Percentiles rank a stretch among this genome's conserved stretches.
phyloP scores from a whole-genome alignment of 345 rosid genomes.

The Gossypium australe region DNA sequence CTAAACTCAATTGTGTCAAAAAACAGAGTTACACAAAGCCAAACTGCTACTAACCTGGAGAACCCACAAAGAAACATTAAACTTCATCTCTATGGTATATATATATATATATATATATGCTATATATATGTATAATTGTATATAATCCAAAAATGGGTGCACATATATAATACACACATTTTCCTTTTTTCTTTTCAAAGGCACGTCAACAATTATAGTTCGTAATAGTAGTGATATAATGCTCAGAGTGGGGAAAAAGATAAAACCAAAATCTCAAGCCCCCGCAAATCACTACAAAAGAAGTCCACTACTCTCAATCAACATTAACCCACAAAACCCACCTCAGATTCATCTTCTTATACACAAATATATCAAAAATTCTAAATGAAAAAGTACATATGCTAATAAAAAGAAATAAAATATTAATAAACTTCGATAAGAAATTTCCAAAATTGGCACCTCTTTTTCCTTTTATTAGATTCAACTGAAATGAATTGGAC shows the following conservation, averaged over 20 bases:
- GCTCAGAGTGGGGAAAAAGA: slow-evolving; percentile 3
- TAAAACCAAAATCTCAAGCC: slow-evolving; percentile 8
- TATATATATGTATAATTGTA: neutral
- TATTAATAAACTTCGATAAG: neutral
- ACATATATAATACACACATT: neutral
- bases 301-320: slow-evolving; percentile 32
- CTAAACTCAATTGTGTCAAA: neutral
- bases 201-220: neutral
- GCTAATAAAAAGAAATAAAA: neutral
- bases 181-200: too few relatives aligned
- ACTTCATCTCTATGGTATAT: neutral
- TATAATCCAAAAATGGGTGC: neutral
- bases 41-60: neutral
- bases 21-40: neutral
- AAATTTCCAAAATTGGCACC: neutral
- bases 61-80: slow-evolving; percentile 13
- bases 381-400: neutral
- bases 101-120: neutral
- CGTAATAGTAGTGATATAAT: slow-evolving; percentile 16
- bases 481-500: slow-evolving; percentile 5
- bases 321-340: slow-evolving; percentile 19
- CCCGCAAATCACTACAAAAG: slow-evolving; percentile 27
- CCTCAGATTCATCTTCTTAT: neutral
- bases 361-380: neutral
- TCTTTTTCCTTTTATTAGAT: neutral